Conservation (phyloP, 108 stramenopile genomes). For the Cyclostephanos invisitatus region DNA sequence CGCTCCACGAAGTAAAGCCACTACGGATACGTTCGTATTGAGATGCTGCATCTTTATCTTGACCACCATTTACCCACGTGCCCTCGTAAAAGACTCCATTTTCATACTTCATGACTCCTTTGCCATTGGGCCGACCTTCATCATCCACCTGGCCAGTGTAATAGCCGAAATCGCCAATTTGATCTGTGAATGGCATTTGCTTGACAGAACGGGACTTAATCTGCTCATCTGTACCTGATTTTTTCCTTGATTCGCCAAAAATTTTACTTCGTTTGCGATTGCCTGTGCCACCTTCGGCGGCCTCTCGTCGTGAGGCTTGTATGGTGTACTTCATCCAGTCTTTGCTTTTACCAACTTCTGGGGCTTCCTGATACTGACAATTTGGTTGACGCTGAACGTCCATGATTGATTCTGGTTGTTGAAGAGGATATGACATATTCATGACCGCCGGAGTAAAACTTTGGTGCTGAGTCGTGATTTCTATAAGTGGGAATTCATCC, state of each 20-base stretch:
- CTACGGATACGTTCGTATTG: conserved; percentile 39
- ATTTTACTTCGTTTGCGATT: conserved; percentile 8
- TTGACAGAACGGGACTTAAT: conserved; percentile 20
- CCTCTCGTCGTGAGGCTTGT: background rate
- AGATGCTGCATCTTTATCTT: conserved; percentile 40
- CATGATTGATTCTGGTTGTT: background rate
- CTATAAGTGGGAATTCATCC: conserved; percentile 1
- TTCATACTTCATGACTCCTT: conserved; percentile 41
- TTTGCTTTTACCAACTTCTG: background rate
- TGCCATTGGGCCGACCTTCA: conserved; percentile 28
- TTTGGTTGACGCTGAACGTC: background rate
- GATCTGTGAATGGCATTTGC: conserved; percentile 42
- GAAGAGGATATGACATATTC: background rate
- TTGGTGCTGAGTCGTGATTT: background rate
- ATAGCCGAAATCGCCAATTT: conserved; percentile 38
- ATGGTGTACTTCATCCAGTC: conserved; percentile 6
- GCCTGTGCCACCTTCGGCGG: background rate
- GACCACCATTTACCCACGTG: conserved; percentile 37
- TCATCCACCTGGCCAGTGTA: conserved; percentile 37
- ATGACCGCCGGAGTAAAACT: background rate
- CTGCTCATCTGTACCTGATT: conserved; percentile 5
- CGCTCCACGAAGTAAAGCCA: conserved; percentile 43
- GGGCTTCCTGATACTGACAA: background rate
- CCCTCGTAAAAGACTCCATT: conserved; percentile 45
- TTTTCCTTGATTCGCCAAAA: conserved; percentile 3